These are phyloP conservation scores for Capsicum chinense DNA, from an alignment of 257 asterid species.

Conservation along the genomic window DNA sequence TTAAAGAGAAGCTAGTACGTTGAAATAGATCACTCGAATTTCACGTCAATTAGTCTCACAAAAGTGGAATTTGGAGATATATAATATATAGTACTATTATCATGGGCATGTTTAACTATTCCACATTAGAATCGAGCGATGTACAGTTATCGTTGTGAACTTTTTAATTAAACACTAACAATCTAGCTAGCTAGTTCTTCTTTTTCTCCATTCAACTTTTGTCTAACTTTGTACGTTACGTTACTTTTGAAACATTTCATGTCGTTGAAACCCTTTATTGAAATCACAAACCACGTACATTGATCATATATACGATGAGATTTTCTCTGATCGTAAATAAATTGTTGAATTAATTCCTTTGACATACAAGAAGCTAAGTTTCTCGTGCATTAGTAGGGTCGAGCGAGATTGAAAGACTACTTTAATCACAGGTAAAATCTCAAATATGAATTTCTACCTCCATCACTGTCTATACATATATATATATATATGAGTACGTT, in stretches of 20 bases:
- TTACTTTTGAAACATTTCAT: constrained; percentile 5
- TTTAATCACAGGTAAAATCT: no score
- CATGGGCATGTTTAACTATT: not conserved
- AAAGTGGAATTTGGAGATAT: not conserved
- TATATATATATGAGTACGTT: not conserved
- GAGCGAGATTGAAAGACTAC: no score
- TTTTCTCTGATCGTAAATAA: no score
- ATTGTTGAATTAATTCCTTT: no score
- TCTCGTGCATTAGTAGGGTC: no score
- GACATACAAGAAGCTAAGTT: no score
- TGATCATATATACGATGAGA: no score
- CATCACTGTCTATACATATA: not conserved
- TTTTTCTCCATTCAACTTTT: constrained; percentile 10
- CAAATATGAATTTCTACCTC: not conserved
- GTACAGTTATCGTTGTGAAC: not conserved
- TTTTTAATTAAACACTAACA: not conserved
- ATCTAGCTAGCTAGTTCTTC: not conserved
- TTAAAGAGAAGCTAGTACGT: not conserved
- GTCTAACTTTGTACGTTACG: not conserved
- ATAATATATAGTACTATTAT: no score
- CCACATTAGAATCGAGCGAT: not conserved
- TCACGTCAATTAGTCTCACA: not conserved
- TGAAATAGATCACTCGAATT: not conserved
- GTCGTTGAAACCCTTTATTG: not conserved
- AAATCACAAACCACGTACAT: not conserved